phyloP scores from a whole-genome alignment of 805 yeast species.

The Maudiozyma bulderi region DNA sequence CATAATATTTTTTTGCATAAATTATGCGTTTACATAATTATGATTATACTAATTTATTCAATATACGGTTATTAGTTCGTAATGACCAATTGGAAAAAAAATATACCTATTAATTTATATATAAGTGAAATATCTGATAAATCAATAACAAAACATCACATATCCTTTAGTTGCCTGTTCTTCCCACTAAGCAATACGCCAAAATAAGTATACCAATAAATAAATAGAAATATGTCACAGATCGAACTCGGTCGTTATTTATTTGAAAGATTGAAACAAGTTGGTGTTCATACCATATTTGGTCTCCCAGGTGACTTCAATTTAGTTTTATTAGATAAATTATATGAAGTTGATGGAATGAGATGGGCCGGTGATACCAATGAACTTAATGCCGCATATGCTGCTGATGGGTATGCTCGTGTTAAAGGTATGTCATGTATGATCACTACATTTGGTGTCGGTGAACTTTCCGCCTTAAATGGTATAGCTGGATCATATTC shows the following conservation, averaged over 20 bases:
- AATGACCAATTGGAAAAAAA: background rate
- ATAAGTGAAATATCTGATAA: background rate
- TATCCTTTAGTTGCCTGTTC: background rate
- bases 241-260: slow-evolving; percentile 66
- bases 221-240: slow-evolving; percentile 21
- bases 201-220: background rate
- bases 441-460: slow-evolving; percentile 82
- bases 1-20: background rate
- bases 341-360: slow-evolving; percentile 61
- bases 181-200: background rate
- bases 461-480: slow-evolving; percentile 72
- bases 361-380: slow-evolving; percentile 88
- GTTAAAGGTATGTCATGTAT: slow-evolving; percentile 64
- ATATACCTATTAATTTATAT: background rate
- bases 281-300: slow-evolving; percentile 57
- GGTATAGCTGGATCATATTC: slow-evolving; percentile 84
- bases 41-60: background rate
- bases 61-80: background rate
- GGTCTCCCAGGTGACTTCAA: slow-evolving; percentile 81
- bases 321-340: slow-evolving; percentile 55
- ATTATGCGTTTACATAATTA: background rate
- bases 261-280: slow-evolving; percentile 67
- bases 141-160: no score
- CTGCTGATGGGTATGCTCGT: slow-evolving; percentile 82
- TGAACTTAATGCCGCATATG: slow-evolving; percentile 72